Evolutionary conservation across 371 early-diverging fungal genomes (phyloP), one percentile per base, ranked within the genome.

Genomic region (Dentiscutata heterogama): DNA sequence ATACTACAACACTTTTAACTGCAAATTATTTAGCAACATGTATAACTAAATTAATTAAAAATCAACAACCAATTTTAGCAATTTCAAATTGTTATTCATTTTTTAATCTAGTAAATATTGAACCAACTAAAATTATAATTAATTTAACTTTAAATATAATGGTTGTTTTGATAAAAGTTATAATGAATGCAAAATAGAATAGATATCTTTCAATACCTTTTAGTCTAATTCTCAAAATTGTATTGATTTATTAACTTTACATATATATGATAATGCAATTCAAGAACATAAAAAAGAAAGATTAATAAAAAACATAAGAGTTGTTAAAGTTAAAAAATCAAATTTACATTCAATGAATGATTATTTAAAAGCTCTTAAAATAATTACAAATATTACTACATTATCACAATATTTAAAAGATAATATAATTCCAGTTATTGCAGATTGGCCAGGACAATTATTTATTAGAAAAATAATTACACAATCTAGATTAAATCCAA

Each of bases 251-350:
- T 20, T 78, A 61, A 78, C 78, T 11, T 16, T 78, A 27, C 51
- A 78, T 78, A 42, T 29, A 63, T 78, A 78, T 42, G 53, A 78
- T 78, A 46, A 63, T 25, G 25, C n/a, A n/a, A 53, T 78, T n/a
- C 11, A 22, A 65, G 27, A 78, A 51, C 25, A 18, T 3, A 46
- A 31, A 27, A 10, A 60, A 35, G 39, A 75, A 56, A 31, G 75
- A 35, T 35, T 1, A 27, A 78, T 78, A n/a, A 18, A 65, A 39
- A 25, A 65, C 11, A 27, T 58, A 39, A 13, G 18, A 54, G 20
- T 53, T 18, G 50, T 65, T 53, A 39, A 46, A 25, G 16, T 78
- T 27, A 46, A 50, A 31, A n/a, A 64, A 46, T 7, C 0, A 35
- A 2, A 65, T 13, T 27, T 78, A 18, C 29, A 78, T 35, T 51